Evolutionary conservation across 768 basidiomycete species (phyloP), one percentile per base, ranked within the genome.

Genomic region (Lactarius hatsudake): DNA sequence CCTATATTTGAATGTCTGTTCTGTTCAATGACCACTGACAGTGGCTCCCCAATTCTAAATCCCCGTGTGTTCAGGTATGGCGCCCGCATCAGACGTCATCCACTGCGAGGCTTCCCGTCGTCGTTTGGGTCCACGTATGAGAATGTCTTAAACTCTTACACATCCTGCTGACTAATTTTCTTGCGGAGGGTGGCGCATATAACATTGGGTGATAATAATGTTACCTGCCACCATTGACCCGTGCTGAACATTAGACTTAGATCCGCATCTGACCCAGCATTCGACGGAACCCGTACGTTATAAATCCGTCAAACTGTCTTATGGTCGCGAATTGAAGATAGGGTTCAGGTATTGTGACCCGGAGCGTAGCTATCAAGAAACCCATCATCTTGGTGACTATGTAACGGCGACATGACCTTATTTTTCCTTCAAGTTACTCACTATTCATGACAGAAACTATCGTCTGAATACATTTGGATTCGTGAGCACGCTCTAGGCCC

Each of bases 351-450:
- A 79, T 86, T n/a, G 72, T 87, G 34, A 78, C 80, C 38, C 73
- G 82, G 26, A 86, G 85, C 61, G 76, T 81, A 2, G 74, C 76
- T 0, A 79, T 78, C 12, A 76, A 77, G 5, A 84, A 83, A 56
- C 85, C 85, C 0, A 82, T 86, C n/a, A 76, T 86, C n/a, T 84
- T 86, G 69, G 82, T 85, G 42, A 83, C 83, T 3, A 78, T 80
- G 83, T 83, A 68, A 64, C 54, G 42, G 48, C 58, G 48, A 23
- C 5, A 62, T 12, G 42, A 6, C 60, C 42, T 30, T 34, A 32
- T 8, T 34, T 8, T 28, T 13, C 4, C 20, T 15, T 23, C 64
- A 56, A 64, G 64, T 23, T 28, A 23, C 28, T 55, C 55, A 62
- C 20, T 17, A 30, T 59, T 6, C 8, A 34, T 32, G 18, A 34